Evolutionary conservation across 352 stramenopile genomes (phyloP), one percentile per base, ranked within the genome.

Genomic region (Plasmopara halstedii): DNA sequence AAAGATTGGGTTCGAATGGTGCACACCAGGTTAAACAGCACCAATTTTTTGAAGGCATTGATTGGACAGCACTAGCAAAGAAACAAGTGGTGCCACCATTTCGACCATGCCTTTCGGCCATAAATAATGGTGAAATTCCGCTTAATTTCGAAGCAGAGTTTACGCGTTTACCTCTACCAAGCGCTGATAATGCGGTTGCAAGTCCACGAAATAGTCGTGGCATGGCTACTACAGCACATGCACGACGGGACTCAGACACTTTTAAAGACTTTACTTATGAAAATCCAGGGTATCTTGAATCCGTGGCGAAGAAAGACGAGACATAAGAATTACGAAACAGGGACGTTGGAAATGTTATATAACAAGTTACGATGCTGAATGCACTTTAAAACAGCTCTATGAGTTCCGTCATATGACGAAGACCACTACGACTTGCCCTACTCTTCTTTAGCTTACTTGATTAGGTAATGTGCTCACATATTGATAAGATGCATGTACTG

Each of bases 71-170:
- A 22, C 46, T 93, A 15, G 29, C 62, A 4, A 66, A 65, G 20
- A 83, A 88, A 53, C 64, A 87, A 23, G 66, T 88, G 19, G 34
- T 52, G 35, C 77, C 80, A 35, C 75, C 77, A 6, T 89, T 92
- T 59, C 75, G 73, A 18, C 82, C 82, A 18, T 94, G 83, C 38
- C 67, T 79, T 46, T 77, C 76, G 23, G 67, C 69, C 7, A 81
- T 85, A 60, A 81, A 74, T 42, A 68, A 85, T 23, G 71, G 66
- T 19, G 78, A 94, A 42, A 73, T 75, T 21, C 75, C 77, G 15
- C 43, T 88, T 20, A 94, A 94, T 58, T 94, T 94, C 39, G 83
- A 94, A 56, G 70, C 72, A 25, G 75, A 91, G 50, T 94, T 94
- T 44, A 94, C 80, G 35, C 67, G 79, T 11, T 51, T 94, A n/a